Evolutionary conservation across 1,284 basidiomycete genomes (phyloP), one percentile per base, ranked within the genome.

Genomic region (Pterula multifida): DNA sequence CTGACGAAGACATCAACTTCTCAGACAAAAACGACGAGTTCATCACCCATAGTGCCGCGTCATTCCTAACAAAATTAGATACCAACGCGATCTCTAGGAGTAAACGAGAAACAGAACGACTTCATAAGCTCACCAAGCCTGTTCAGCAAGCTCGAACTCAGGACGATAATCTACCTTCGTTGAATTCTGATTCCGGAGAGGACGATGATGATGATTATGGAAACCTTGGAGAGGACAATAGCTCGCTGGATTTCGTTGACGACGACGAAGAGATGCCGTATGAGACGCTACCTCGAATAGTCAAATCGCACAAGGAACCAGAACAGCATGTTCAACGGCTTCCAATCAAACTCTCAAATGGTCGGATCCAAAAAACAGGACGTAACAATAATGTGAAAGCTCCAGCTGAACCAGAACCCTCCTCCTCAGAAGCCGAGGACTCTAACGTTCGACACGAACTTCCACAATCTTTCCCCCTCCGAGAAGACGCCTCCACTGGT

Each of bases 281-380:
- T 56, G 84, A 90, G 62, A 63, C 64, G 36, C 63, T 66, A 24
- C 78, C 81, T 25, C 74, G 85, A 44, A 76, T 70, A 59, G 70
- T 66, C 48, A 69, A 64, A 23, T 58, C 64, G 19, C 68, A 70
- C 13, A 71, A 71, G 66, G 68, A 75, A 32, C 67, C 73, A 24
- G 64, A 70, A 39, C 68, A 69, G 25, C 67, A 68, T 50, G 73
- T 92, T 47, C 73, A 78, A 49, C 74, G 86, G 42, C 69, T 95
- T 47, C 91, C 91, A 9, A 92, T 93, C 61, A 95, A 94, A 63
- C 72, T 93, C 2, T 73, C 82, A 2, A 75, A 86, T 52, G 91
- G 91, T 1, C 78, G 76, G 53, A 73, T 95, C 54, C 75, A 83
- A 60, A 69, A 76, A 50, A 80, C 70, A 11, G 71, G 72, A 36